Conservation (phyloP, 225 moss, liverwort and hornwort genomes). For the Climacium dendroides region DNA sequence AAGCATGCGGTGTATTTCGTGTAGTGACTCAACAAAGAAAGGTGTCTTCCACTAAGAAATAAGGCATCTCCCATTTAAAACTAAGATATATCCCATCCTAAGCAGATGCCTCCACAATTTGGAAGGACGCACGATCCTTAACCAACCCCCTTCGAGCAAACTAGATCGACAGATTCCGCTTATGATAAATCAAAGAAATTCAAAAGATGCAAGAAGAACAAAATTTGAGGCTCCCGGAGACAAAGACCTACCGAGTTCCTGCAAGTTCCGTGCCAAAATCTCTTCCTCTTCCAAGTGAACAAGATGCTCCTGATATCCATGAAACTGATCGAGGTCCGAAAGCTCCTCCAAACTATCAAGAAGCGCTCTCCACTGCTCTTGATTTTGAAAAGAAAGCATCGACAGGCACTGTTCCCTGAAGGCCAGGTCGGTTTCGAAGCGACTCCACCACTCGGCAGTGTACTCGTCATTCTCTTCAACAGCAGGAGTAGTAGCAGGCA, state of each 20-base stretch:
- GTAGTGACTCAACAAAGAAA: background rate
- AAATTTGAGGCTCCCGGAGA: background rate
- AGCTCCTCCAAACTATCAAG: conserved; percentile 43
- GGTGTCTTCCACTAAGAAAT: background rate
- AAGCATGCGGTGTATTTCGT: background rate
- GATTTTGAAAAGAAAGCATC: background rate
- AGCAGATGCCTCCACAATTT: background rate
- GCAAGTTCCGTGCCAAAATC: conserved; percentile 11
- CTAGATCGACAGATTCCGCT: background rate
- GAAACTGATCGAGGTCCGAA: conserved; percentile 43
- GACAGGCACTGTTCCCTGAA: conserved; percentile 64
- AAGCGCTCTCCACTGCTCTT: conserved; percentile 24
- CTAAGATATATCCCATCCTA: background rate
- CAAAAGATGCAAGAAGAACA: background rate
- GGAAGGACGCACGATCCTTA: background rate
- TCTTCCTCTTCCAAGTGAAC: conserved; percentile 23
- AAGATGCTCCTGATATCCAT: conserved; percentile 25
- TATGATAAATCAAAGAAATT: background rate
- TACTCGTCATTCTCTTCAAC: conserved; percentile 12
- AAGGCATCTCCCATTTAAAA: background rate
- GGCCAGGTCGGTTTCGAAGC: conserved; percentile 33
- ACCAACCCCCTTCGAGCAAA: background rate
- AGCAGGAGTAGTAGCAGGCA: background rate
- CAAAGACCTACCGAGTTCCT: conserved; percentile 24
- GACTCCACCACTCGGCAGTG: conserved; percentile 58